These are phyloP conservation scores for Uncinocarpus reesii DNA, from an alignment of 2,329 filamentous ascomycete genomes.

Conservation along the genomic window DNA sequence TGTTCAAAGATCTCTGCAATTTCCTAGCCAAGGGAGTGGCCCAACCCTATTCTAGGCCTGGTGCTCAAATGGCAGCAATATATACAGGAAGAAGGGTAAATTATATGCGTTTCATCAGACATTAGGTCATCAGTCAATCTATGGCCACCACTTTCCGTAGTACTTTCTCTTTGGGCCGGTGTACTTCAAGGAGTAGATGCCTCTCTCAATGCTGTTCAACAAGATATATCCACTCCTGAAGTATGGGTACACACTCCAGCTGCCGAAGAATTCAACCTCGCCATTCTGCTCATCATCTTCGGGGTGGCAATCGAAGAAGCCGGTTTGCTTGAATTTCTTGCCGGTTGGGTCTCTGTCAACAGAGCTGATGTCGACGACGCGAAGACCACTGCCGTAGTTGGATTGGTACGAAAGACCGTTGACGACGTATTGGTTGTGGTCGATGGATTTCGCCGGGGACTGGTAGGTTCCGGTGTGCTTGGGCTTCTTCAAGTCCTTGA, in stretches of 20 bases:
- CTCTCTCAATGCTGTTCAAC: slow-evolving; percentile 45
- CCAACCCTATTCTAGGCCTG: no score
- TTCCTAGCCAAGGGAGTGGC: no score
- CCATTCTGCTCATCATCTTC: slow-evolving; percentile 41
- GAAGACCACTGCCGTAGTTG: slow-evolving; percentile 44
- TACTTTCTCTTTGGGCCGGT: slow-evolving; percentile 11
- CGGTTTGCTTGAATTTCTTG: slow-evolving; percentile 38
- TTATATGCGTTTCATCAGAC: not conserved
- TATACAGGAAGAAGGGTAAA: slow-evolving; percentile 6
- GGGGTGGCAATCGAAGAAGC: slow-evolving; percentile 44
- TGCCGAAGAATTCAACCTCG: slow-evolving; percentile 34
- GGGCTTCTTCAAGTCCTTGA: slow-evolving; percentile 36
- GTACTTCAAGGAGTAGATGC: slow-evolving; percentile 41
- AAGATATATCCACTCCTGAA: slow-evolving; percentile 44
- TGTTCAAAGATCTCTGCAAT: no score
- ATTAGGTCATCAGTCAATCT: not conserved
- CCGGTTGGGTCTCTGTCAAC: slow-evolving; percentile 35
- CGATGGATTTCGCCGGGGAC: slow-evolving; percentile 35
- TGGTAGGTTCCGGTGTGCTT: slow-evolving; percentile 39
- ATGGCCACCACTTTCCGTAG: not conserved
- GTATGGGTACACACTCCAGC: slow-evolving; percentile 42
- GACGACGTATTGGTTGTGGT: slow-evolving; percentile 43
- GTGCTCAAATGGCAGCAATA: no score
- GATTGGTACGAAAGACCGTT: slow-evolving; percentile 41
- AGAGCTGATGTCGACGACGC: slow-evolving; percentile 24